Evolutionary conservation across 2,329 filamentous ascomycete genomes (phyloP), one percentile per base, ranked within the genome.

Genomic region (Geoglossum cookeanum): DNA sequence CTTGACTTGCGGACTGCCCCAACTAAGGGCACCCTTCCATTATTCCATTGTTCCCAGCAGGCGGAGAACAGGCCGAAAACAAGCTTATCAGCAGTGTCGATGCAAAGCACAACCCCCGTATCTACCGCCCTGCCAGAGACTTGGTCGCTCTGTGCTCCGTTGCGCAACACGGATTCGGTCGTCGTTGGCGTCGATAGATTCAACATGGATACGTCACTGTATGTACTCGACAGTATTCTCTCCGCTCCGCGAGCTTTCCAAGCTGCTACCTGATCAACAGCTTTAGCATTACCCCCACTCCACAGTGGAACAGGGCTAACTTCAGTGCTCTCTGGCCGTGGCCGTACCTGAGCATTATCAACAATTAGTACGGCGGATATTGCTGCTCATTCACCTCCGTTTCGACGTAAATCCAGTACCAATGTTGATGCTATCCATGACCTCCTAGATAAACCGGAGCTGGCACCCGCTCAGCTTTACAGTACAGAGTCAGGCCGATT

Each of bases 361-460:
- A 45, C 13, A 45, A 53, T 17, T 64, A 92, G 87, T 60, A 96
- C 90, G 52, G 88, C 89, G 65, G 88, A 96, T 68, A 85, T 95
- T 64, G 88, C 90, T 69, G 88, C 86, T 62, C 95, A 87, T 69
- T 89, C 90, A 59, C 87, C 88, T 59, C 83, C 86, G 63, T 94
- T 94, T 68, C 84, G 90, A 62, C 84, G 92, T 65, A 87, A 88
- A 71, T 96, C 91, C 64, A 96, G 89, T 63, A 96, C 90, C 42
- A 95, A 94, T 69, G 90, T 96, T 65, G 92, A 97, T 75, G 91
- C 87, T 62, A 96, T 97, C 65, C 91, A 97, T 71, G 91, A 97
- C 74, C 77, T 94, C 57, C 81, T 87, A 7, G 85, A 90, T 67
- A 88, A 88, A 65, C 76, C 78, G 59, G 80, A 91, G 64, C 80